Base-by-base conservation (phyloP, 495 filamentous ascomycete genomes). In the Hypoxylon fuscum region DNA sequence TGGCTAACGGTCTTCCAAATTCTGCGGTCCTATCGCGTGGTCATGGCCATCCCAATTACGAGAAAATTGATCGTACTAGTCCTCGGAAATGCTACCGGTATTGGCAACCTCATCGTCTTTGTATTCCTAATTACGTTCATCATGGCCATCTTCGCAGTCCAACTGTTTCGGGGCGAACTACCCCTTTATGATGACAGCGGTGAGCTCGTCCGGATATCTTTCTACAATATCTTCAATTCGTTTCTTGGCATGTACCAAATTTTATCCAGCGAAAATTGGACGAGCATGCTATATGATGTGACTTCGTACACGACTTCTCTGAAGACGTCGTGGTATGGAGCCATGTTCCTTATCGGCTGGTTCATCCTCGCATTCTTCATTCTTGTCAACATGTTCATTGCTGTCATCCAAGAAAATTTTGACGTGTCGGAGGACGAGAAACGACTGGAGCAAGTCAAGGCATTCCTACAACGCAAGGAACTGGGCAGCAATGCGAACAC, bases 301-400 rank as follows among this genome's bases (percentile, higher is more conserved):
- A 96, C 93, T 1, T 69, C 80, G 22, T 87, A 85, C 58, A 87
- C 91, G 1, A 78, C 72, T 4, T 32, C 62, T 0, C 85, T 78
- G 55, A 79, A 83, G 37, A 93, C 91, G 6, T 83, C 89, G n/a
- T 99, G 96, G 96, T 92, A 97, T 42, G 92, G 91, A 10, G 94
- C 96, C 32, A 83, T 90, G 2, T 99, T 99, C 70, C 82, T 98
- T 66, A 89, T 96, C 48, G 77, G 92, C 56, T 99, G 95, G 95
- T 97, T 96, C 72, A 93, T 97, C 61, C 83, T 99, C 15, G 84
- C 91, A 21, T 96, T 92, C 68, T 97, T 98, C 71, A 97, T 99
- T 77, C 84, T 98, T 41, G 79, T 99, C 80, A 99, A 97, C 71
- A 99, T 99, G 95, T 99, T 99, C 77, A 99, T 99, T 90, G 95